Evolutionary conservation across 108 stramenopile species (phyloP).

Genomic region (Nitzschia sp.): DNA sequence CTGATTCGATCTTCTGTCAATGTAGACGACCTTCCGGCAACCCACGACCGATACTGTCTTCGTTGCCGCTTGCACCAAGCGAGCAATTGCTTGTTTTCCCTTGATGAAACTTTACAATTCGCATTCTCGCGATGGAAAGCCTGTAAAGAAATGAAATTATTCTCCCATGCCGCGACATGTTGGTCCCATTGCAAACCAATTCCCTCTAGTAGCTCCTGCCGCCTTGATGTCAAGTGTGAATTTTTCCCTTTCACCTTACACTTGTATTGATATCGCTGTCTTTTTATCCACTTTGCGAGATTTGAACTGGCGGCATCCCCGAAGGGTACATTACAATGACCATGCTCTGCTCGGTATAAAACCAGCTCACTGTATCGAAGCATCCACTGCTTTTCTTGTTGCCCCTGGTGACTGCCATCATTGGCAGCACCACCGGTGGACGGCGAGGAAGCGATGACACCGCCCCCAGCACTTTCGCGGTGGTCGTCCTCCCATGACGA

Average conservation of each 20-base stretch:
- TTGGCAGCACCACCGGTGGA: not conserved
- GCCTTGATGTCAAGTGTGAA: conserved; percentile 1
- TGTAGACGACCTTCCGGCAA: not conserved
- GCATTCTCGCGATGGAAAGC: no score
- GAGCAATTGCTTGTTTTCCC: not conserved
- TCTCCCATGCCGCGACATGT: no score
- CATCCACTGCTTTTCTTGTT: not conserved
- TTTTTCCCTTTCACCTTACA: not conserved
- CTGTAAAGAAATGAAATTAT: no score
- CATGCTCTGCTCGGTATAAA: conserved; percentile 5
- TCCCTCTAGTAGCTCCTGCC: no score
- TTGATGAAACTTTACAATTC: no score
- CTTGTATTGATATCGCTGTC: conserved; percentile 18
- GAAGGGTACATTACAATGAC: conserved; percentile 18
- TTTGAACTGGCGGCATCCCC: not conserved
- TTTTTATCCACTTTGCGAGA: conserved; percentile 5
- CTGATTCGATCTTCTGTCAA: not conserved
- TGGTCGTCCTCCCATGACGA: not conserved
- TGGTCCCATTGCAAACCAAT: no score
- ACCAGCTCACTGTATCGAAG: conserved; percentile 1
- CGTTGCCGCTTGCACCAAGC: not conserved
- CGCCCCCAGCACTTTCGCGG: not conserved
- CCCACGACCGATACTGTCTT: not conserved
- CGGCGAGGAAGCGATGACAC: not conserved
- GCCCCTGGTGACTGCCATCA: not conserved